A percentile compares a stretch with the other conserved stretches of the same genome.
Evolutionary conservation across 768 basidiomycete species (phyloP).

Genomic region (Tricholomella constricta): DNA sequence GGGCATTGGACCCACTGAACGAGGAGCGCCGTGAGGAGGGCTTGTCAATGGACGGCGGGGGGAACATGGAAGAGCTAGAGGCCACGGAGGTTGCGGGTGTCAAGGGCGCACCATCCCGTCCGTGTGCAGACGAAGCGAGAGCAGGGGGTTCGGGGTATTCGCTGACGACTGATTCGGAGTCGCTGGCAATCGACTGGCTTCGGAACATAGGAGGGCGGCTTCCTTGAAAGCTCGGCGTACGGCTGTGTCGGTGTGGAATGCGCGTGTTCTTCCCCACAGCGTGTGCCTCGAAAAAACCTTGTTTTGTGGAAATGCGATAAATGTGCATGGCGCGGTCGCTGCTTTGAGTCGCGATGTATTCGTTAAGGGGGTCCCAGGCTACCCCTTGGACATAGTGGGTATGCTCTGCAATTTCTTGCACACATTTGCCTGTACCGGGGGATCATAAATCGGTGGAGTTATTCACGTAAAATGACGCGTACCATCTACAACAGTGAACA

Average conservation of each 20-base stretch:
- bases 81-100: constrained; percentile 72
- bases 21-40: constrained; percentile 61
- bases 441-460: constrained; percentile 3
- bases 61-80: constrained; percentile 71
- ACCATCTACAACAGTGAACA: constrained; percentile 80
- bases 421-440: constrained; percentile 65
- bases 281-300: constrained; percentile 85
- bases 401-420: constrained; percentile 92
- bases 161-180: constrained; percentile 59
- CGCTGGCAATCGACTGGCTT: constrained; percentile 74
- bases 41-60: constrained; percentile 65
- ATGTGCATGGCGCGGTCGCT: constrained; percentile 97
- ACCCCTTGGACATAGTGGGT: constrained; percentile 98
- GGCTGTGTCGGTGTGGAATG: constrained; percentile 68
- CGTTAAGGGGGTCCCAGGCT: constrained; percentile 97
- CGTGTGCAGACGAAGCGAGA: constrained; percentile 20
- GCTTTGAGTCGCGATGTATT: constrained; percentile 97
- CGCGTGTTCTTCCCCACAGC: constrained; percentile 88
- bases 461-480: constrained; percentile 18
- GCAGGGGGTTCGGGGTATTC: constrained; percentile 47
- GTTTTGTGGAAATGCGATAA: constrained; percentile 77
- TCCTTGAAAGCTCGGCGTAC: constrained; percentile 64
- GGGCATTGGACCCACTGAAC: constrained; percentile 82
- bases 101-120: constrained; percentile 42
- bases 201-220: constrained; percentile 63